Conservation (phyloP, 2,329 filamentous ascomycete genomes). For the Ceratocystiopsis minuta region DNA sequence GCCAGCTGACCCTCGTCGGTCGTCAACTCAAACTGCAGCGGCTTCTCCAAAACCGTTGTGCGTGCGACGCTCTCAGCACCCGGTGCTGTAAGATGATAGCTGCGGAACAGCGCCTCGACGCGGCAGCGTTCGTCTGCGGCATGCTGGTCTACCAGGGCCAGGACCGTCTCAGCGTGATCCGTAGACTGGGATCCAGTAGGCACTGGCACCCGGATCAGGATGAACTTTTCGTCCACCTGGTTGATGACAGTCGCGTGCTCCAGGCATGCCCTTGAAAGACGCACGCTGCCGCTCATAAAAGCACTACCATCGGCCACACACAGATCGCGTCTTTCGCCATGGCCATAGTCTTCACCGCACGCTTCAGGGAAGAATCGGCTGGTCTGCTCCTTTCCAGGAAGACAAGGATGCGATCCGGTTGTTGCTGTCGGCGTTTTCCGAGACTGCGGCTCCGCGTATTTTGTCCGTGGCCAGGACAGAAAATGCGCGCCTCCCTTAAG, state of each 20-base stretch:
- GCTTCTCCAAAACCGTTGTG: slow-evolving; percentile 25
- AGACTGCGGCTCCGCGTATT: background rate
- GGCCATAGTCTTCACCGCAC: background rate
- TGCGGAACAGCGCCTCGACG: slow-evolving; percentile 51
- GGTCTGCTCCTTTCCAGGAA: background rate
- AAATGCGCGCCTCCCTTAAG: background rate
- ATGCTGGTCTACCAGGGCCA: slow-evolving; percentile 82
- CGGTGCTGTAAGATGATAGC: slow-evolving; percentile 23
- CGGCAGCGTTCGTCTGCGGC: slow-evolving; percentile 80
- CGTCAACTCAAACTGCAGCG: slow-evolving; percentile 48
- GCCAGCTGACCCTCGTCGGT: slow-evolving; percentile 43
- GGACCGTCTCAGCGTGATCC: slow-evolving; percentile 14
- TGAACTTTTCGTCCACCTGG: slow-evolving; percentile 83
- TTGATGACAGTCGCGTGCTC: slow-evolving; percentile 46
- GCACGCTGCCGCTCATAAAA: slow-evolving; percentile 3
- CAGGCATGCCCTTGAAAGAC: slow-evolving; percentile 46
- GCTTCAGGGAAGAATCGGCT: background rate
- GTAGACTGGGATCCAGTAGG: background rate
- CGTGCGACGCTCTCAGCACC: slow-evolving; percentile 10
- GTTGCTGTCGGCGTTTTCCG: background rate
- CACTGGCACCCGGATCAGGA: slow-evolving; percentile 44
- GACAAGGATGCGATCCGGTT: background rate
- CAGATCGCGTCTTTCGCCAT: too few relatives aligned
- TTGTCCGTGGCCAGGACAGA: slow-evolving; percentile 4
- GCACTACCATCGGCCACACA: background rate